Conservation (phyloP, 441 rosid species). For the Euphorbia schlechtendalii region DNA sequence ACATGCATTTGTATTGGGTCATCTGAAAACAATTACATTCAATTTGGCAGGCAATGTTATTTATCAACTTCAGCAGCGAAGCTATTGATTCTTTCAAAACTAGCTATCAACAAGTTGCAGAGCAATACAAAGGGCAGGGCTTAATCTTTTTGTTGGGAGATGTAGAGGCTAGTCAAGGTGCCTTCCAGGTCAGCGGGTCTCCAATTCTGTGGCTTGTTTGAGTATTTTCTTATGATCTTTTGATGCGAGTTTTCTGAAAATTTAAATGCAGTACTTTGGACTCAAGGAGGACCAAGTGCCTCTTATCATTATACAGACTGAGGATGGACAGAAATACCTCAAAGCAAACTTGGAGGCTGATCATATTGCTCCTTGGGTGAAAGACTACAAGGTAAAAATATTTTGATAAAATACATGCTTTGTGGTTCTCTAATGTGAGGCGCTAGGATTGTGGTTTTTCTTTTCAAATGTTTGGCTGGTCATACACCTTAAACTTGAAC, state of each 20-base stretch:
- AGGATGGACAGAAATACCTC: conserved; percentile 65
- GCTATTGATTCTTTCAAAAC: conserved; percentile 52
- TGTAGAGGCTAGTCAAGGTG: conserved; percentile 71
- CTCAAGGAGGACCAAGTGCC: conserved; percentile 77
- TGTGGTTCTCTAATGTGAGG: background rate
- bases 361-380: conserved; percentile 74
- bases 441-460: background rate
- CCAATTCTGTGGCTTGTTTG: conserved; percentile 6
- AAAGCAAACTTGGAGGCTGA: conserved; percentile 58
- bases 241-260: background rate
- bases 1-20: background rate
- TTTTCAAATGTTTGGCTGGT: background rate
- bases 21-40: conserved; percentile 19
- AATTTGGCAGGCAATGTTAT: conserved; percentile 69
- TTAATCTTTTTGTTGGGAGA: conserved; percentile 78
- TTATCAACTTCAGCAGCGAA: conserved; percentile 54
- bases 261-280: conserved; percentile 70
- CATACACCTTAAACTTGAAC: background rate
- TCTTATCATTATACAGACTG: conserved; percentile 59
- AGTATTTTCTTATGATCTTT: background rate
- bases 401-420: background rate
- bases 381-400: conserved; percentile 65
- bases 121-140: conserved; percentile 62
- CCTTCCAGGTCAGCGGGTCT: conserved; percentile 59
- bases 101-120: conserved; percentile 69